Base-by-base conservation (phyloP, 441 rosid genomes). In the Jatropha podagrica region DNA sequence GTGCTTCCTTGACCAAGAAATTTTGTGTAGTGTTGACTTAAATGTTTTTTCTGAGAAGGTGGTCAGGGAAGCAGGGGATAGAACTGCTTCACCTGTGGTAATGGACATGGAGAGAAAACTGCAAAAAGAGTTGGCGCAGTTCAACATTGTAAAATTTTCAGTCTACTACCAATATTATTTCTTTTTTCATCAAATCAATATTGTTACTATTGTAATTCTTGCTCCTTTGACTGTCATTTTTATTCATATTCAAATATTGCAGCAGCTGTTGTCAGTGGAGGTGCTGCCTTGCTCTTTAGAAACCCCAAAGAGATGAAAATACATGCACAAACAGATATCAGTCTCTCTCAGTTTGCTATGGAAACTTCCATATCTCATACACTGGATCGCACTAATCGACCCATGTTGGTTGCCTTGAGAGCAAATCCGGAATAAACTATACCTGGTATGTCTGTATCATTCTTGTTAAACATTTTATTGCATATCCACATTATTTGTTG, bases 101-200 rank as follows among this genome's bases (percentile, higher is more conserved):
- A 82, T 75, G 69, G 69, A 80, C 7, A 72, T 79, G 7, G 79
- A 59, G 51, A 71, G 69, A 70, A 78, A 80, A 58, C 44, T 88
- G 69, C 75, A 61, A 76, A 71, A 79, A 58, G 96, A 89, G 79
- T 74, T 85, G 49, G 76, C 83, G 62, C 82, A 76, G 80, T 89
- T 88, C 52, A 78, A 81, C 75, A 85, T 49, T 78, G 96, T 86
- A 83, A 79, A 48, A 48, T 63, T 69, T 55, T 56, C 74, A 18
- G 32, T 17, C 71, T 63, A n/a, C n/a, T 3, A 58, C 49, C 38
- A 41, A 23, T 49, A 14, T 67, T 46, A 52, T n/a, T 48, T 1
- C 49, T 2, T 41, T 51, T n/a, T 71, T 15, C 26, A 60, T 40
- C 42, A 18, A 44, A 15, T 54, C 15, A 61, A 37, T 74, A 71